Conservation (phyloP, 192 early-diverging fungal genomes). For the Irineochytrium annulatum region DNA sequence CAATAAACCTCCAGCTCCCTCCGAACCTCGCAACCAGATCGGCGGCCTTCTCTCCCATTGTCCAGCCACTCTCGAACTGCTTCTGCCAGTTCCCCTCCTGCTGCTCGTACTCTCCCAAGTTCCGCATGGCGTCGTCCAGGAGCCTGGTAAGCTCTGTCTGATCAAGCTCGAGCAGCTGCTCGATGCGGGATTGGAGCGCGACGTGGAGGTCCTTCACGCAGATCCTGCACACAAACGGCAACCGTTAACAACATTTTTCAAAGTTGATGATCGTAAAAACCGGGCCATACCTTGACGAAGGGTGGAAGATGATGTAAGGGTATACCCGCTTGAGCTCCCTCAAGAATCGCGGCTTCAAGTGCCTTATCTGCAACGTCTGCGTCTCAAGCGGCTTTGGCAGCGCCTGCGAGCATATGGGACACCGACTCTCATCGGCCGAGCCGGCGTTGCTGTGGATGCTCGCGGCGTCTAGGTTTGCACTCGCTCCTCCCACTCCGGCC, state of each 20-base stretch:
- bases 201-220: constrained; percentile 19
- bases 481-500: too few species aligned
- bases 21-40: constrained; percentile 34
- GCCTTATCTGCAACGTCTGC: constrained; percentile 18
- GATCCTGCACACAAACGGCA: background rate
- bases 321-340: constrained; percentile 19
- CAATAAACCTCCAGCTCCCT: constrained; percentile 36
- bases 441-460: too few species aligned
- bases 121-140: constrained; percentile 40
- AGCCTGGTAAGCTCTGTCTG: constrained; percentile 17
- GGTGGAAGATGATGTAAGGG: too few species aligned
- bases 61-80: constrained; percentile 38
- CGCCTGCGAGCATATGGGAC: constrained; percentile 17
- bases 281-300: too few species aligned
- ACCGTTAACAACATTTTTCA: too few species aligned
- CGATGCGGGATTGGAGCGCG: constrained; percentile 28
- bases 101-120: constrained; percentile 34
- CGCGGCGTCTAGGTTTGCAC: too few species aligned
- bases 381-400: constrained; percentile 15
- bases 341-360: constrained; percentile 26
- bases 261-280: too few species aligned
- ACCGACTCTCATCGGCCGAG: too few species aligned
- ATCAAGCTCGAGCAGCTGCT: constrained; percentile 35
- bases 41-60: constrained; percentile 31
- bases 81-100: constrained; percentile 39